Evolutionary conservation across 139 green algal genomes (phyloP).

Genomic region (Limnomonas spitsbergensis): DNA sequence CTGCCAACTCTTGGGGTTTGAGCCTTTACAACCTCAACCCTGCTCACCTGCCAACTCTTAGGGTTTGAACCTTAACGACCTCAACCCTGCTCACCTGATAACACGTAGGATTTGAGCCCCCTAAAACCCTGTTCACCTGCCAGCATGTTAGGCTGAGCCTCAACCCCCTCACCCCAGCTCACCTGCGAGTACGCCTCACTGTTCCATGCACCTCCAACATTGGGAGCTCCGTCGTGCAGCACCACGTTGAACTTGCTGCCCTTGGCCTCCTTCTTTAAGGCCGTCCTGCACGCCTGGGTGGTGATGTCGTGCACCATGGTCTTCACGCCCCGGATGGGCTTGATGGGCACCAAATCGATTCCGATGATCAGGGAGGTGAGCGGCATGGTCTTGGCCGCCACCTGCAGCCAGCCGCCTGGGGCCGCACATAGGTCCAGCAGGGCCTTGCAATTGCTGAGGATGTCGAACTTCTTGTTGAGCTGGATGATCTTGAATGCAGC

Average conservation of each 20-base stretch:
- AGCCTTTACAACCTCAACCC: no score
- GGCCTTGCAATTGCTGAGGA: conserved; percentile 73
- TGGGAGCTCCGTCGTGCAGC: conserved; percentile 95
- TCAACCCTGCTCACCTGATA: no score
- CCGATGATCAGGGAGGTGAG: conserved; percentile 86
- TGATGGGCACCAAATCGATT: conserved; percentile 93
- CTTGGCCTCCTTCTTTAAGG: conserved; percentile 19
- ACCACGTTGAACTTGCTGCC: conserved; percentile 87
- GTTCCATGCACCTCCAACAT: conserved; percentile 91
- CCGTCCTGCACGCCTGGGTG: conserved; percentile 53
- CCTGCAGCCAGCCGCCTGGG: conserved; percentile 73
- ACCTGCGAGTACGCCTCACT: conserved; percentile 83
- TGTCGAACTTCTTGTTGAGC: conserved; percentile 95
- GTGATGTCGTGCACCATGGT: conserved; percentile 95
- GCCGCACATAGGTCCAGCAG: conserved; percentile 97
- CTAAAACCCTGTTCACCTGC: no score
- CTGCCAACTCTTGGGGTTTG: no score
- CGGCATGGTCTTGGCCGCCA: conserved; percentile 92
- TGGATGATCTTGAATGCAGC: conserved; percentile 99
- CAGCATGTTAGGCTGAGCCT: no score
- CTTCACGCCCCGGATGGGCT: conserved; percentile 79
- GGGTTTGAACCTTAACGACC: no score
- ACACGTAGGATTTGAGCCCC: no score
- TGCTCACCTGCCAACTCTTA: no score
- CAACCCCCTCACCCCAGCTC: no score